Evolutionary conservation across 768 basidiomycete genomes (phyloP).

Genomic region (Floccularia luteovirens): DNA sequence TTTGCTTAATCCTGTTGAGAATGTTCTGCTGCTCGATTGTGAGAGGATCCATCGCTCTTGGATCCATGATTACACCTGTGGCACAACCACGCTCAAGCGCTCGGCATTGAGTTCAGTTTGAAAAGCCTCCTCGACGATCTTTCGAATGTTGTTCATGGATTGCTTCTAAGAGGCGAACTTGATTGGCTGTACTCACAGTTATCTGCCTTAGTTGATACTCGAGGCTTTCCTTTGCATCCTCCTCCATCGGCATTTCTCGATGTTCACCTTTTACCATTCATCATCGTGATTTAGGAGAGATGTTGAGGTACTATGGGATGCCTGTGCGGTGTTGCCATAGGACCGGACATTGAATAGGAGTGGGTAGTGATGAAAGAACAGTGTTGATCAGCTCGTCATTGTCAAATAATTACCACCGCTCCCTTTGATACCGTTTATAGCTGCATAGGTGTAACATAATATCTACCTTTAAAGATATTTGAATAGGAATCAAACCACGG

Average conservation of each 20-base stretch:
- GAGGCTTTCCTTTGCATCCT: conserved; percentile 57
- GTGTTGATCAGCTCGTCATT: conserved; percentile 9
- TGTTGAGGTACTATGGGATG: conserved; percentile 14
- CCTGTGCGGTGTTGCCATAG: conserved; percentile 20
- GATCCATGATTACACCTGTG: conserved; percentile 22
- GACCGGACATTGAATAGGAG: conserved; percentile 28
- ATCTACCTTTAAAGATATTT: no score
- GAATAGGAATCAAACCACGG: no score
- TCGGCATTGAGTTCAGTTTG: conserved; percentile 35
- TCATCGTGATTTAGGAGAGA: conserved; percentile 24
- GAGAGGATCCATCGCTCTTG: conserved; percentile 20
- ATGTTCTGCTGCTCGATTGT: conserved; percentile 33
- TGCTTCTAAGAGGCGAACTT: conserved; percentile 26
- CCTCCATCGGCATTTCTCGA: conserved; percentile 31
- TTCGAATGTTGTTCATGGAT: conserved; percentile 34
- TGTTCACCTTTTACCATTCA: conserved; percentile 45
- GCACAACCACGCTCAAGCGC: conserved; percentile 43
- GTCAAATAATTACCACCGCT: no score
- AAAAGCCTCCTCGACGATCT: conserved; percentile 39
- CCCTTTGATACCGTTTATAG: no score
- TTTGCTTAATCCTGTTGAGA: conserved; percentile 38
- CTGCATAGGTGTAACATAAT: no score
- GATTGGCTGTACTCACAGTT: conserved; percentile 19
- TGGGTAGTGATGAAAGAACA: conserved; percentile 8
- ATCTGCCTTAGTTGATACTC: conserved; percentile 41